A percentile compares a stretch with the other conserved stretches of the same genome.
Conservation (phyloP, 1,284 basidiomycete species). For the Rhodotorula sp. region DNA sequence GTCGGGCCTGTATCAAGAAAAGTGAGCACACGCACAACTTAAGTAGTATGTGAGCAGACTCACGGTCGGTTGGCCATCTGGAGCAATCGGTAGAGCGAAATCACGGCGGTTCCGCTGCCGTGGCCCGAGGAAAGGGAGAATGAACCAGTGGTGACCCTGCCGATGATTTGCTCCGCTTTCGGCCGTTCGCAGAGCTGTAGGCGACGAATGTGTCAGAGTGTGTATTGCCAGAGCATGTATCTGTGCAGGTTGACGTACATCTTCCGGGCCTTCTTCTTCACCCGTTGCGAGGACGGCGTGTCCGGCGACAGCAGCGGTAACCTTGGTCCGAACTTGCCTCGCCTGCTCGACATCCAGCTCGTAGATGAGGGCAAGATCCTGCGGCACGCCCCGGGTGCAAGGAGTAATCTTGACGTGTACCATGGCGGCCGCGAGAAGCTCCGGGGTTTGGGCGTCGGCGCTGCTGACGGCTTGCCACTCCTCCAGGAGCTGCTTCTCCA, state of each 20-base stretch:
- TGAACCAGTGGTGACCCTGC: constrained; percentile 75
- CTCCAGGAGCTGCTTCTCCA: background rate
- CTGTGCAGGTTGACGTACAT: constrained; percentile 13
- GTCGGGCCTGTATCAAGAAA: background rate
- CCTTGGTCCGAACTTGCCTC: constrained; percentile 4
- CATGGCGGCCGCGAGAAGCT: constrained; percentile 12
- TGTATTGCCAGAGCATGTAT: too few species aligned
- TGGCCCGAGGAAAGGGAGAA: constrained; percentile 71
- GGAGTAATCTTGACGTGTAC: constrained; percentile 33
- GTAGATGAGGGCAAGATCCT: constrained; percentile 33
- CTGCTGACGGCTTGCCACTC: background rate
- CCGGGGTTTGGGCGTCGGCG: too few species aligned
- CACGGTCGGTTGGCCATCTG: constrained; percentile 49
- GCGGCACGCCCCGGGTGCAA: constrained; percentile 31
- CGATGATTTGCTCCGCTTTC: constrained; percentile 58
- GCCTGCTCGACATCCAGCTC: background rate
- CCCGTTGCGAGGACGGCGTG: constrained; percentile 14
- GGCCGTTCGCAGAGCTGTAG: constrained; percentile 31
- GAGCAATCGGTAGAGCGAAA: constrained; percentile 61
- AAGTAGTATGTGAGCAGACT: background rate
- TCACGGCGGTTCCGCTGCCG: constrained; percentile 69
- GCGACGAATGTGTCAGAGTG: background rate
- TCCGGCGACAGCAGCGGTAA: background rate
- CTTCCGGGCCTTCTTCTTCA: constrained; percentile 23
- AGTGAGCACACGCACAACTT: background rate